Conservation (phyloP, 139 green algal genomes). For the Chloropicon primus region DNA sequence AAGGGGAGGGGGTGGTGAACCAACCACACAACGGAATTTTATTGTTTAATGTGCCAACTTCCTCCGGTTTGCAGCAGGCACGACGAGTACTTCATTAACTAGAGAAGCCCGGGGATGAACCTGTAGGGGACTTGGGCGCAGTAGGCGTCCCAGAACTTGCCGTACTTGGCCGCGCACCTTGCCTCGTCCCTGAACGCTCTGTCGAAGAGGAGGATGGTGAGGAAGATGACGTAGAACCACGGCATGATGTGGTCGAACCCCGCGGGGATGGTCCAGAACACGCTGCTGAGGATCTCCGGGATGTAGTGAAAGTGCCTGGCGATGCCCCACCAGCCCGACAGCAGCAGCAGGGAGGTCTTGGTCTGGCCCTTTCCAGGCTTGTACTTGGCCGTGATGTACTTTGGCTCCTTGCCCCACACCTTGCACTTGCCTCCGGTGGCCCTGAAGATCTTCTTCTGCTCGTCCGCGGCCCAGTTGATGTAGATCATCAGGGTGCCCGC, state of each 20-base stretch:
- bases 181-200: conserved; percentile 44
- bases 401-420: conserved; percentile 35
- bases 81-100: too few relatives aligned
- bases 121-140: conserved; percentile 39
- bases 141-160: conserved; percentile 49
- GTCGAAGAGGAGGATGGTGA: conserved; percentile 49
- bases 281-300: conserved; percentile 49
- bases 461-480: conserved; percentile 62
- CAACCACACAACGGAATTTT: too few relatives aligned
- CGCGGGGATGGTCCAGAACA: conserved; percentile 49
- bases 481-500: conserved; percentile 36
- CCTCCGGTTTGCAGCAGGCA: too few relatives aligned
- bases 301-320: conserved; percentile 68
- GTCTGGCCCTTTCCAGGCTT: conserved; percentile 26
- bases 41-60: too few relatives aligned
- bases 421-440: conserved; percentile 22
- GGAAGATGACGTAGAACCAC: conserved; percentile 56
- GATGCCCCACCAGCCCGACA: conserved; percentile 51
- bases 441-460: conserved; percentile 34
- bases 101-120: conserved; percentile 32
- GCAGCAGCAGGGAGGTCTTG: conserved; percentile 46
- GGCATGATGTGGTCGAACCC: conserved; percentile 30
- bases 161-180: conserved; percentile 50
- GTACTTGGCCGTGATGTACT: conserved; percentile 36
- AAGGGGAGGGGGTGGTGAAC: too few relatives aligned